phyloP scores from a whole-genome alignment of 225 moss, liverwort and hornwort genomes.

The Asterella californica region DNA sequence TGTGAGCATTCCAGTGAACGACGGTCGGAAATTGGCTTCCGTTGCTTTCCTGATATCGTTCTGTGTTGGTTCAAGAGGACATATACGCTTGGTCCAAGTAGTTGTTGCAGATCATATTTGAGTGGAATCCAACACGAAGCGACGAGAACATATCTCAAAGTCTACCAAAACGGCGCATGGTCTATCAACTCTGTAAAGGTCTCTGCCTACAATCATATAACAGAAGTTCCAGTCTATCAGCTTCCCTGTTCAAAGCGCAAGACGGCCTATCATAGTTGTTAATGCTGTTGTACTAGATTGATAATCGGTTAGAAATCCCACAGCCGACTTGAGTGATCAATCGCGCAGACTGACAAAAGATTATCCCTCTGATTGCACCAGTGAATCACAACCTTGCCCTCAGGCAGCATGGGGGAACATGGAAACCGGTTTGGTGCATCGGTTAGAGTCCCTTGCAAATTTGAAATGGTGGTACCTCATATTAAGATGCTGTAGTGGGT shows the following conservation, averaged over 20 bases:
- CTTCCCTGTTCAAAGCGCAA: neutral
- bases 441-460: neutral
- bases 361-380: neutral
- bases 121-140: neutral
- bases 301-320: neutral
- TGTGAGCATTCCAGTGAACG: too few species aligned
- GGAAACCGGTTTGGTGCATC: neutral
- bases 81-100: neutral
- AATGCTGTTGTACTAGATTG: neutral
- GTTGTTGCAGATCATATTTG: neutral
- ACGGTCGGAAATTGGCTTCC: too few species aligned
- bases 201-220: too few species aligned
- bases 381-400: neutral
- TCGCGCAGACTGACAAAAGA: neutral
- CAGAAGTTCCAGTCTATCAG: neutral
- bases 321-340: neutral
- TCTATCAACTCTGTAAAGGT: too few species aligned
- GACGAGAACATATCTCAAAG: neutral
- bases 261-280: neutral
- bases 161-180: neutral
- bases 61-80: neutral
- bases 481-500: neutral
- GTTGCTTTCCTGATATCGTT: too few species aligned
- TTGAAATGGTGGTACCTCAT: neutral
- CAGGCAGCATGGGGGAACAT: too few species aligned